Evolutionary conservation across 345 rosid genomes (phyloP).

Genomic region (Microthlaspi erraticum): DNA sequence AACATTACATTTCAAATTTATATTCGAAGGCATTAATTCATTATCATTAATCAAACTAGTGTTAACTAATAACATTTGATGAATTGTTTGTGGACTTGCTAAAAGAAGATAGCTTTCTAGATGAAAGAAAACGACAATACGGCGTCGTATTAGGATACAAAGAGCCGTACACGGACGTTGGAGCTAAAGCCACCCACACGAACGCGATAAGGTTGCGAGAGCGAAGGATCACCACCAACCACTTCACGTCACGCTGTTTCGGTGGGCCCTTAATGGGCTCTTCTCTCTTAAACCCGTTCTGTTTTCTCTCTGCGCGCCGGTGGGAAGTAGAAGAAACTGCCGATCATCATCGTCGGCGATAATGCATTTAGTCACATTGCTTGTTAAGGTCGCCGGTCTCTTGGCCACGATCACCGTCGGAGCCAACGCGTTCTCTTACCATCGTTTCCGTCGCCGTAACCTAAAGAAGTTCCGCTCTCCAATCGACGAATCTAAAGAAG

Average conservation of each 20-base stretch:
- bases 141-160: not conserved
- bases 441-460: constrained; percentile 65
- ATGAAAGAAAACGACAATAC: not conserved
- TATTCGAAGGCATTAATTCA: not conserved
- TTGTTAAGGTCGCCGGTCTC: constrained; percentile 71
- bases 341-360: constrained; percentile 11
- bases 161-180: constrained; percentile 37
- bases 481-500: constrained; percentile 71
- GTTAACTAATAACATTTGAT: not conserved
- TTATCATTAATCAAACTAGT: not conserved
- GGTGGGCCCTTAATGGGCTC: constrained; percentile 42
- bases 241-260: constrained; percentile 11
- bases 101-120: not conserved
- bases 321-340: not conserved
- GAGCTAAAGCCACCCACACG: constrained; percentile 33
- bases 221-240: constrained; percentile 33
- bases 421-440: constrained; percentile 74
- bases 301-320: constrained; percentile 21
- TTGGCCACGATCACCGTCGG: constrained; percentile 70
- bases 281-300: not conserved
- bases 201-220: constrained; percentile 38
- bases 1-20: not conserved
- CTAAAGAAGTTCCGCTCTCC: constrained; percentile 67
- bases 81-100: not conserved
- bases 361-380: constrained; percentile 55